Base-by-base conservation (phyloP, 148 eudicot genomes). In the Persicaria tinctoria region DNA sequence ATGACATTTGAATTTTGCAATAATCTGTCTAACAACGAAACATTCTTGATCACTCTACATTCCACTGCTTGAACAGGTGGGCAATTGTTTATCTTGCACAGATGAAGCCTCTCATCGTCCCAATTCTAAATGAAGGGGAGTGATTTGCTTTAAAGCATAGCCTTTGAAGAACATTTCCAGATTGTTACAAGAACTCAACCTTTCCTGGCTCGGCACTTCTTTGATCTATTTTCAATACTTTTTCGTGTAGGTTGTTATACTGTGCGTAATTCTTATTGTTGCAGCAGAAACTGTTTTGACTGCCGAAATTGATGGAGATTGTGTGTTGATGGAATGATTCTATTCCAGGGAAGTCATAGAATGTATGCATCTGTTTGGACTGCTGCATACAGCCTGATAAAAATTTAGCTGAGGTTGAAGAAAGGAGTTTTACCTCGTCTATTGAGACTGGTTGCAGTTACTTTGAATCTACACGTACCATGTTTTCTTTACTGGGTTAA, bases 51-150 rank as follows among this genome's bases (percentile, higher is more conserved):
- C 20, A 66, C 50, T 53, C 46, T 41, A 71, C 66, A 20, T 73
- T 74, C 51, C 60, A 50, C 13, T 79, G 66, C 41, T 62, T 69
- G 77, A 73, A 79, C 76, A 93, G 98, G 98, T 93, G 98, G 98
- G 98, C 98, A 66, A 93, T 93, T 73, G 98, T 93, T 68, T 93
- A 93, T 81, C 87, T 93, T 78, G 91, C 98, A 18, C 98, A 93
- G 84, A 81, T 93, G 98, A 91, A 91, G 45, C 98, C 98, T 41
- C 97, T 93, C 53, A 93, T 93, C 48, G 95, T 91, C 83, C 98
- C 97, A n/a, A 86, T 93, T 80, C 80, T 93, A 79, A 93, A 86
- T 57, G 98, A 91, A 82, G 86, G 81, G 10, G 93, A 93, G 76
- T 90, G 81, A 86, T 76, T 12, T 68, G 27, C 84, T 64, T 20